Evolutionary conservation across 2,329 filamentous ascomycete genomes (phyloP), one percentile per base, ranked within the genome.

Genomic region (Talaromyces verruculosus): DNA sequence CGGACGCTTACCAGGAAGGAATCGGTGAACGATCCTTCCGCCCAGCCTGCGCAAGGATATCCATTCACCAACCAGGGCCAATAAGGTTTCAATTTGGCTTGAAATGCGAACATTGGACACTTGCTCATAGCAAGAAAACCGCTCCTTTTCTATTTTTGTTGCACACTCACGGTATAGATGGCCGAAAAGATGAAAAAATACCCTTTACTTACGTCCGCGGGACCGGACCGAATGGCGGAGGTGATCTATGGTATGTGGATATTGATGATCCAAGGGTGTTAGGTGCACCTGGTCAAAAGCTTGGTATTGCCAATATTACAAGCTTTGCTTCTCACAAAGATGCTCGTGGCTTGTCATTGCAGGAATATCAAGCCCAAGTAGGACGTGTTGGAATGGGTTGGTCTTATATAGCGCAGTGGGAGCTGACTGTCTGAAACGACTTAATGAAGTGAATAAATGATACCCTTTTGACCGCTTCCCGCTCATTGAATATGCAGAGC

Each of bases 31-130:
- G 83, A 15, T 88, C 86, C 0, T 86, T 96, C 72, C 80, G 83
- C 64, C 93, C 91, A 0, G 74, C 78, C 4, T 75, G 77, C 61
- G 85, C 85, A 68, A 81, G 86, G 37, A 88, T 96, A 66, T 80
- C 84, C 1, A 84, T 92, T 3, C 73, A 85, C 69, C 85, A 87
- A 70, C 77, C 81, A 0, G 72, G 84, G 47, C 78, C 84, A 0
- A 80, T 95, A 33, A 87, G 91, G 17, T 97, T 98, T 79, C 89
- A 91, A 72, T 93, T 96, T 74, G 86, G 86, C 63, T 90, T 91
- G 66, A 73, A 89, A 11, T 98, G 94, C 75, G 86, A 88, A 72
- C 94, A 98, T 76, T 97, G 91, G 91, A 88, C 88, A 51, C 82
- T 89, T n/a, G 85, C 89, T 69, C 68, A 84, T 67, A 84, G 91